Evolutionary conservation across 352 stramenopile species (phyloP).

Genomic region (Globisporangium nagaii): DNA sequence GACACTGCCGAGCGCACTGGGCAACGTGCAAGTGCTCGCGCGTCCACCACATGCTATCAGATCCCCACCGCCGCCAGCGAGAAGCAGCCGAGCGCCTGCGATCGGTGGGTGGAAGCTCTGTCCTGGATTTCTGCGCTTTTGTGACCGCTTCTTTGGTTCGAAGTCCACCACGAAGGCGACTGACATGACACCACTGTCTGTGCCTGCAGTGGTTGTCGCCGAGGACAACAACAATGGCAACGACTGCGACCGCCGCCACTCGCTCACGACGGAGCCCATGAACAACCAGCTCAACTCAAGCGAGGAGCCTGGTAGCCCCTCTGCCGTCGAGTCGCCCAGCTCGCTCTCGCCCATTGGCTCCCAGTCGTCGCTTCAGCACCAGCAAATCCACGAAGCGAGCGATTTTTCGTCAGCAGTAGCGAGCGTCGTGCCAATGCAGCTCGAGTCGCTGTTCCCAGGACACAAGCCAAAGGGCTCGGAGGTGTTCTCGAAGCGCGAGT

Average conservation of each 20-base stretch:
- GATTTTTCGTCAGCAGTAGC: no score
- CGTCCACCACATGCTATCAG: background rate
- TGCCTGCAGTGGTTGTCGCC: background rate
- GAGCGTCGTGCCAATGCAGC: background rate
- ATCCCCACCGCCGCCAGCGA: background rate
- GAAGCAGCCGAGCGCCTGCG: background rate
- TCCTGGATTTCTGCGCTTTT: conserved; percentile 64
- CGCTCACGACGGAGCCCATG: conserved; percentile 7
- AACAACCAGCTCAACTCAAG: conserved; percentile 11
- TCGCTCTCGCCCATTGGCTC: background rate
- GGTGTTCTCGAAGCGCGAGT: conserved; percentile 67
- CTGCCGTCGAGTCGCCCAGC: background rate
- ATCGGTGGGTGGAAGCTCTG: conserved; percentile 47
- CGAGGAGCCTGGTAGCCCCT: conserved; percentile 7
- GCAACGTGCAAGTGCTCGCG: conserved; percentile 1
- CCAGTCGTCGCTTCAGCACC: background rate
- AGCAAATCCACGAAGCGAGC: background rate
- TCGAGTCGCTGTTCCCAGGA: background rate
- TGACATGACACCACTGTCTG: background rate
- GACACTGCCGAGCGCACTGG: background rate
- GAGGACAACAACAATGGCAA: background rate
- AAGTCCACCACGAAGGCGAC: background rate
- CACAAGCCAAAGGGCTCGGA: conserved; percentile 23
- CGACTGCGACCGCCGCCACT: background rate
- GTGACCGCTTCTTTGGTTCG: conserved; percentile 51